These are phyloP conservation scores for Coemansia erecta DNA, from an alignment of 192 early-diverging fungal species.

Conservation along the genomic window DNA sequence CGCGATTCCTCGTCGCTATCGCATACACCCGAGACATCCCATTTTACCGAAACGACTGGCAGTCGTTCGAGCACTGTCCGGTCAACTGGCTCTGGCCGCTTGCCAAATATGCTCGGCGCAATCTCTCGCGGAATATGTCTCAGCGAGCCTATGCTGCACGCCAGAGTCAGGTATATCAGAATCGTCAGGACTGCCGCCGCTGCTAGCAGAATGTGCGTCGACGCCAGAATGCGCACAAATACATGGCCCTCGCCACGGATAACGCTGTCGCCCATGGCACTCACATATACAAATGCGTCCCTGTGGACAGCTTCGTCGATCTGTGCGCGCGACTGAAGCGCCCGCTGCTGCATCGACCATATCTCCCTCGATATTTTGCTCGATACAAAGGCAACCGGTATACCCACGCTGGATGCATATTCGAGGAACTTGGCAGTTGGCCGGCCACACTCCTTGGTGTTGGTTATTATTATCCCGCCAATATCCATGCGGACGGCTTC, in stretches of 20 bases:
- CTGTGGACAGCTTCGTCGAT: conserved; percentile 1
- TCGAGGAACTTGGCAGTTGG: conserved; percentile 38
- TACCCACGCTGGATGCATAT: conserved; percentile 18
- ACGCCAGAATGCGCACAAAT: conserved; percentile 27
- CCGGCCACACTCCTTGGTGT: conserved; percentile 39
- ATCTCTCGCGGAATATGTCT: conserved; percentile 38
- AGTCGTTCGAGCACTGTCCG: conserved; percentile 22
- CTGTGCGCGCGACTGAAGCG: not conserved
- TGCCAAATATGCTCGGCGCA: conserved; percentile 28
- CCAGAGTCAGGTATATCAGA: conserved; percentile 26
- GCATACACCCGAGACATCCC: conserved; percentile 11
- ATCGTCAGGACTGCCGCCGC: conserved; percentile 22
- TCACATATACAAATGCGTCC: conserved; percentile 35
- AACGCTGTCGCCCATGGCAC: conserved; percentile 11
- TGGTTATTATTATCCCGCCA: conserved; percentile 35
- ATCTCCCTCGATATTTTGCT: conserved; percentile 23
- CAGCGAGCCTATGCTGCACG: conserved; percentile 45
- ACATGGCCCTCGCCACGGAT: conserved; percentile 3
- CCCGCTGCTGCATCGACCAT: conserved; percentile 23
- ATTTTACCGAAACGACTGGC: conserved; percentile 37
- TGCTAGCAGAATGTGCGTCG: conserved; percentile 33
- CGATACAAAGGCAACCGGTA: conserved; percentile 43
- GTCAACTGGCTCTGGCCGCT: conserved; percentile 34
- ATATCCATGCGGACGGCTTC: conserved; percentile 25
- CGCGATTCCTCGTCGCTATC: conserved; percentile 25